A percentile compares a stretch with the other conserved stretches of the same genome.
phyloP scores from a whole-genome alignment of 805 yeast species.

The Metschnikowia peoriensis region DNA sequence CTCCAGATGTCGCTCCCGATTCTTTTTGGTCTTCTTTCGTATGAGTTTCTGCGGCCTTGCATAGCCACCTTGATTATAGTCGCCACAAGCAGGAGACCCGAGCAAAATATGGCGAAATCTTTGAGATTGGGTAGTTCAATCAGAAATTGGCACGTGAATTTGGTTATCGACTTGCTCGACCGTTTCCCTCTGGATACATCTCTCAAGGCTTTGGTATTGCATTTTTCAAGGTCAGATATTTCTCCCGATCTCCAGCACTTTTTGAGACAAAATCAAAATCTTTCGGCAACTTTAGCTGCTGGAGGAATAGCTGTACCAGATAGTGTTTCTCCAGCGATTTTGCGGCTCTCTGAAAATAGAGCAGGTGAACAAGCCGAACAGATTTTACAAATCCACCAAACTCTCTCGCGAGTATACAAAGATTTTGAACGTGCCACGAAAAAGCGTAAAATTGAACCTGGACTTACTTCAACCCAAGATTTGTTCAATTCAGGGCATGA shows the following conservation, averaged over 20 bases:
- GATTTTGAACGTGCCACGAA: constrained; percentile 1
- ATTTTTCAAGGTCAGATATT: constrained; percentile 2
- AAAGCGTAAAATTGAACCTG: constrained; percentile 1
- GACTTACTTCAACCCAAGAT: neutral
- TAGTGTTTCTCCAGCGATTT: neutral
- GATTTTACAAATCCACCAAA: neutral
- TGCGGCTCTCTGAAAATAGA: neutral
- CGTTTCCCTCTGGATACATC: constrained; percentile 16
- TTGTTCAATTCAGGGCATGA: neutral
- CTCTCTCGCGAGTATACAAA: neutral
- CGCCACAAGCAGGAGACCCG: constrained; percentile 2
- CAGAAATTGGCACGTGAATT: constrained; percentile 16
- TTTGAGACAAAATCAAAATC: neutral
- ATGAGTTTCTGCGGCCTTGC: constrained; percentile 17
- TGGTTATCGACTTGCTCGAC: constrained; percentile 9
- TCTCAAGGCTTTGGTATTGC: constrained; percentile 8
- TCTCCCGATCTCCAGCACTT: constrained; percentile 1
- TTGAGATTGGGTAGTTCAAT: neutral
- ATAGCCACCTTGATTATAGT: constrained; percentile 13
- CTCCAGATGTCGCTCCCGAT: constrained; percentile 14
- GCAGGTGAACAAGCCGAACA: neutral
- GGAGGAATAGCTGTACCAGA: constrained; percentile 6
- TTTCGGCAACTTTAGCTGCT: neutral
- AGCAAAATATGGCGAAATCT: neutral
- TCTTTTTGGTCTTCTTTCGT: constrained; percentile 16